A percentile compares a stretch with the other conserved stretches of the same genome.
Conservation (phyloP, 805 yeast genomes). For the Cyberlindnera euphorbiae region DNA sequence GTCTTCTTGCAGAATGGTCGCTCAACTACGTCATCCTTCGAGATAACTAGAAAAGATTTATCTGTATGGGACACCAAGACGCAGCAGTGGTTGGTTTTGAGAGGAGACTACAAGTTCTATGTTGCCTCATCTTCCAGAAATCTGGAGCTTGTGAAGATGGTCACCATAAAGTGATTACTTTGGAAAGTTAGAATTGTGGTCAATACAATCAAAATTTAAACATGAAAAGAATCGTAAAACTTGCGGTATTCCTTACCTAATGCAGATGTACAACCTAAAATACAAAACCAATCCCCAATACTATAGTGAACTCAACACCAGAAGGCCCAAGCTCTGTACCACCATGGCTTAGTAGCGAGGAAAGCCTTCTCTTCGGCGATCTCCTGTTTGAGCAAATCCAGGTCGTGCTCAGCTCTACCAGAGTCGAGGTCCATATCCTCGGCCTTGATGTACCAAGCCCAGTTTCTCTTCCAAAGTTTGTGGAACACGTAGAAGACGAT, state of each 20-base stretch:
- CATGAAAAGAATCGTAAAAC: neutral
- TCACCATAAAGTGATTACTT: constrained; percentile 6
- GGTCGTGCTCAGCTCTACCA: constrained; percentile 58
- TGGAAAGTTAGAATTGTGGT: too few species aligned
- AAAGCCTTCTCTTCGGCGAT: constrained; percentile 50
- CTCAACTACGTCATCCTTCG: constrained; percentile 32
- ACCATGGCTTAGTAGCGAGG: constrained; percentile 41
- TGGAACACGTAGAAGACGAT: constrained; percentile 35
- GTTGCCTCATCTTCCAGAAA: constrained; percentile 43
- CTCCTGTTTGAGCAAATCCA: constrained; percentile 53
- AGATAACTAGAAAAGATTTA: constrained; percentile 44
- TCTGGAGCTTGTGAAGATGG: constrained; percentile 34
- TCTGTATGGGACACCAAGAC: constrained; percentile 47
- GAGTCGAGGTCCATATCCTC: constrained; percentile 54
- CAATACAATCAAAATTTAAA: neutral
- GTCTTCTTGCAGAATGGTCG: constrained; percentile 38
- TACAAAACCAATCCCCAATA: neutral
- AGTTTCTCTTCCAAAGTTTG: constrained; percentile 39
- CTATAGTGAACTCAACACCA: constrained; percentile 40
- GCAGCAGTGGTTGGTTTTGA: constrained; percentile 52
- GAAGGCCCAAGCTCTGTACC: constrained; percentile 45
- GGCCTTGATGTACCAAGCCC: constrained; percentile 37
- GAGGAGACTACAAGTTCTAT: constrained; percentile 47
- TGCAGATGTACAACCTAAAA: too few species aligned
- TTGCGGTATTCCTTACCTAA: too few species aligned